Base-by-base conservation (phyloP, 768 basidiomycete species). In the Podaxis sp. region DNA sequence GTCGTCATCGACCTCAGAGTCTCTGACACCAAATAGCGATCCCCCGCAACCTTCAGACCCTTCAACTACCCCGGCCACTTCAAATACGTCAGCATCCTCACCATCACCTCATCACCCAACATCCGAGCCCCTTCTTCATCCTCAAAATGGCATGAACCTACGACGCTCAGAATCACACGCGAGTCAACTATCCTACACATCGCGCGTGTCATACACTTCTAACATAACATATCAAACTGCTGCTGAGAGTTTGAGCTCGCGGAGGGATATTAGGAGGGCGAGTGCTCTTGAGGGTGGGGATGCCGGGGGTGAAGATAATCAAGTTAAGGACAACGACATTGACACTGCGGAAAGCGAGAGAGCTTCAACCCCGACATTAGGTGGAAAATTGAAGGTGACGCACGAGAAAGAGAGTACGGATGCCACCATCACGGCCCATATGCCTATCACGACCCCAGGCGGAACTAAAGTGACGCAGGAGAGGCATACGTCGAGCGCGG, bases 391-490 rank as follows among this genome's bases (percentile, higher is more conserved):
- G 30, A 62, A 8, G n/a, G 13, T 37, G 17, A 37, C 28, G 54
- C 67, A 69, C 59, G 56, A 24, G 20, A 37, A 63, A 15, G 69
- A 72, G 56, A 48, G 58, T 10, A 69, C 69, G 5, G 68, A 70
- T 67, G 63, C 64, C 12, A 70, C 69, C 44, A 53, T 70, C 13
- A 57, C 58, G 24, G 49, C 12, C 8, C 11, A 7, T 5, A 50
- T 22, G 22, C 49, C 26, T 26, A 50, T 50, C 12, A 40, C 58
- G 2, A 10, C 4, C 4, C 26, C 40, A 24, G 26, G 38, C 7
- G 38, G 24, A 41, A 24, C 24, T 4, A 28, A 12, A 4, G 20
- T 22, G 20, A 58, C 33, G 22, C 57, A 58, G 58, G 37, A 60
- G 33, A 37, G 37, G 26, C 58, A 60, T 24, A 26, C 51, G 1